Evolutionary conservation across 2,329 filamentous ascomycete genomes (phyloP).

Genomic region (Salinomyces thailandicus): DNA sequence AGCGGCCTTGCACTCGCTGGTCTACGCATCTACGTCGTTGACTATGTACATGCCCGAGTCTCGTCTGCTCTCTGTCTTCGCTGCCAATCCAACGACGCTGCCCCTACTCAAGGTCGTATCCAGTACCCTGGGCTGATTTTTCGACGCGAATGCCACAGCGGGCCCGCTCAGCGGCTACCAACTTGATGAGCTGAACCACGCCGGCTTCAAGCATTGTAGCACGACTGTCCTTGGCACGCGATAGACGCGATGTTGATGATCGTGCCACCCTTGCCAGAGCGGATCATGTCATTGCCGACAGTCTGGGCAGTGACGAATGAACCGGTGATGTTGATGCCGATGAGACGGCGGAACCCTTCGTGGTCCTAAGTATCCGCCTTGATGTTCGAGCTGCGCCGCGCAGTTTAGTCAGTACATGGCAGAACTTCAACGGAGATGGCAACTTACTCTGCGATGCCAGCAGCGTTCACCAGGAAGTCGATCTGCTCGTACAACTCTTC

Average conservation of each 20-base stretch:
- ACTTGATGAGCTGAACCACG: constrained; percentile 68
- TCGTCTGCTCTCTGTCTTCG: too few species aligned
- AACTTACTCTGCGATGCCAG: constrained; percentile 63
- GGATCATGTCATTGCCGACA: constrained; percentile 51
- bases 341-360: constrained; percentile 65
- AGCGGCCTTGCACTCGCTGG: too few species aligned
- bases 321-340: constrained; percentile 74
- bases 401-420: too few species aligned
- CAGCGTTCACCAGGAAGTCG: constrained; percentile 69
- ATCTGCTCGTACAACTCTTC: constrained; percentile 56
- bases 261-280: constrained; percentile 57
- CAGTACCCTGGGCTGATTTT: constrained; percentile 76
- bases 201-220: constrained; percentile 80
- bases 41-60: too few species aligned
- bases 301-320: constrained; percentile 65
- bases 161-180: constrained; percentile 74
- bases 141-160: constrained; percentile 73
- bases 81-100: too few species aligned
- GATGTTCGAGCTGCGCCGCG: constrained; percentile 57
- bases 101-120: constrained; percentile 72
- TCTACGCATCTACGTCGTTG: too few species aligned
- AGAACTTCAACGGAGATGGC: too few species aligned
- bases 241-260: constrained; percentile 67
- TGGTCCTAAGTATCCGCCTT: constrained; percentile 67
- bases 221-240: constrained; percentile 60